Percentiles rank a stretch among this genome's conserved stretches.
phyloP scores from a whole-genome alignment of 2,329 filamentous ascomycete species.

The Cladosporium halotolerans region DNA sequence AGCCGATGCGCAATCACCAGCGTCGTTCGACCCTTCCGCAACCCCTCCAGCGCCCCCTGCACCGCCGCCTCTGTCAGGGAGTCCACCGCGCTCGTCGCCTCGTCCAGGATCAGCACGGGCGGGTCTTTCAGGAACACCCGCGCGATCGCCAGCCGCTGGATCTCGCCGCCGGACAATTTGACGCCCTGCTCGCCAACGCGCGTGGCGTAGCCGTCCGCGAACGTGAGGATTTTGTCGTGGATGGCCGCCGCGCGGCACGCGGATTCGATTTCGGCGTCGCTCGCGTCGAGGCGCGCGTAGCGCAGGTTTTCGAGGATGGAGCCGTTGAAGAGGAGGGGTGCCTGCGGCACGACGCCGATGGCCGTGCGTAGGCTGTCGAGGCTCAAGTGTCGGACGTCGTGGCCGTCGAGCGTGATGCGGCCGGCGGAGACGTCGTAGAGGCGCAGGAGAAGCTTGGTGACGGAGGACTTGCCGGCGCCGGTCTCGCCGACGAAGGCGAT shows the following conservation, averaged over 20 bases:
- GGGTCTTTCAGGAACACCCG: conserved; percentile 63
- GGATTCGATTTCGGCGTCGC: conserved; percentile 53
- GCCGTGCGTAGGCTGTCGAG: conserved; percentile 52
- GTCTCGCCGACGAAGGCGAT: conserved; percentile 56
- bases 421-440: conserved; percentile 55
- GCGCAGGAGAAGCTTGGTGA: conserved; percentile 54
- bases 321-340: conserved; percentile 58
- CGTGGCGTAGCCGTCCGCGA: conserved; percentile 64
- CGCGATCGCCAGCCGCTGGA: conserved; percentile 74
- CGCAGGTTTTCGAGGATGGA: conserved; percentile 59
- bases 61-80: conserved; percentile 50
- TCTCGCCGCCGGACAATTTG: conserved; percentile 75
- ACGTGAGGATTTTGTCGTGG: conserved; percentile 57
- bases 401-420: conserved; percentile 51
- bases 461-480: conserved; percentile 57
- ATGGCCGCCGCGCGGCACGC: conserved; percentile 58
- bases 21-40: conserved; percentile 59
- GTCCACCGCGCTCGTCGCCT: conserved; percentile 65
- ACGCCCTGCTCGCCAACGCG: conserved; percentile 70
- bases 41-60: conserved; percentile 52
- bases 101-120: conserved; percentile 63
- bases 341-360: conserved; percentile 60
- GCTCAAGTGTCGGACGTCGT: conserved; percentile 54
- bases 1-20: conserved; percentile 74
- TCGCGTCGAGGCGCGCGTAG: conserved; percentile 57